Evolutionary conservation across 2,329 filamentous ascomycete species (phyloP), one percentile per base, ranked within the genome.

Genomic region (Talaromyces sp.): DNA sequence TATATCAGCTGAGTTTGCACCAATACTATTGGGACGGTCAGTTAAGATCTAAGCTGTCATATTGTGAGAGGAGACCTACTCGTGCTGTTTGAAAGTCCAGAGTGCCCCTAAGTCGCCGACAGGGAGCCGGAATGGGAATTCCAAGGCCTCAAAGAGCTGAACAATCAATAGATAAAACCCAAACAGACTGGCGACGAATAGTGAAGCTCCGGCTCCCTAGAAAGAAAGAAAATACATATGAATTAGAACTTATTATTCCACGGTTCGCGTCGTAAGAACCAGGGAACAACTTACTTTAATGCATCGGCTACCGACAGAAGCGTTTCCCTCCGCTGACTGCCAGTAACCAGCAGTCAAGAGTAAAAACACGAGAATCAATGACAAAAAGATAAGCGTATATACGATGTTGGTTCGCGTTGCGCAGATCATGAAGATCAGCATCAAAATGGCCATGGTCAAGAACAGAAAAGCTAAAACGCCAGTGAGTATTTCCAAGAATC

Each of bases 381-480:
- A 81, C 66, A 87, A 72, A 80, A 92, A 92, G 75, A 93, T 89
- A 63, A 87, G 69, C 69, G 90, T 84, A 76, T 92, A 91, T 74
- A 87, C 83, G 10, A 91, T 64, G 74, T 93, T 93, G 35, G 89
- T 92, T 57, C 90, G 86, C 19, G 92, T 79, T 0, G 90, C 84
- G 77, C 88, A 90, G 73, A 92, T 80, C 59, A 91, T 78, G 79
- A 86, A 92, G 70, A 92, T 73, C 67, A 90, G 75, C 74, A 85
- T 87, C 33, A 91, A 78, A n/a, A 91, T 67, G 3, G 79, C 86
- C 88, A 91, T 90, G 68, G 84, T 84, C 63, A 91, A 74, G 58
- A 87, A 82, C 78, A 89, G 86, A 79, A 89, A 91, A 69, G 74
- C 71, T 68, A 62, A 64, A 1, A 31, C 4, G 4, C 3, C 5